Percentiles rank a stretch among this genome's conserved stretches.
Conservation (phyloP, 2,329 filamentous ascomycete genomes). For the Colletotrichum somersetense region DNA sequence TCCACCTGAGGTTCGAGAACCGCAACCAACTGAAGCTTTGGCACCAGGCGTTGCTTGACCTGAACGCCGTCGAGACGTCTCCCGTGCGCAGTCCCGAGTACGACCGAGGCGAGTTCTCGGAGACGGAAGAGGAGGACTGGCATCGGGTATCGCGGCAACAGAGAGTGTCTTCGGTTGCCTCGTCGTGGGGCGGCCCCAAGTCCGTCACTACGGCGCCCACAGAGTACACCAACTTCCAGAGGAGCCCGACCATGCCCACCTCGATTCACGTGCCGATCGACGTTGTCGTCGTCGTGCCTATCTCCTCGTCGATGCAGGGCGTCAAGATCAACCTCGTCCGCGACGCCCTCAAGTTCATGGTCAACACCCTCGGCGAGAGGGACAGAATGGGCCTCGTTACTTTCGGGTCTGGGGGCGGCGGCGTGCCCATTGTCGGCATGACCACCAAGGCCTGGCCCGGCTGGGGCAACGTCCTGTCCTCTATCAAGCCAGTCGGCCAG, state of each 20-base stretch:
- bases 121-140: slow-evolving; percentile 91
- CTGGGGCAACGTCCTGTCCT: slow-evolving; percentile 87
- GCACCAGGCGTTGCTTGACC: slow-evolving; percentile 87
- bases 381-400: slow-evolving; percentile 98
- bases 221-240: slow-evolving; percentile 84
- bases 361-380: slow-evolving; percentile 87
- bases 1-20: slow-evolving; percentile 91
- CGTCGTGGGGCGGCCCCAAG: slow-evolving; percentile 83
- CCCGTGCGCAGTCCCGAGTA: slow-evolving; percentile 79
- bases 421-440: slow-evolving; percentile 97
- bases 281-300: slow-evolving; percentile 94
- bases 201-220: slow-evolving; percentile 91
- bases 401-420: slow-evolving; percentile 93
- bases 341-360: slow-evolving; percentile 92
- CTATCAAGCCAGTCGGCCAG: slow-evolving; percentile 92
- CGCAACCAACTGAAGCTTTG: slow-evolving; percentile 88
- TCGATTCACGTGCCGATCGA: slow-evolving; percentile 91
- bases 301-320: slow-evolving; percentile 99
- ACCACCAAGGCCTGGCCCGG: slow-evolving; percentile 94
- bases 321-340: slow-evolving; percentile 95
- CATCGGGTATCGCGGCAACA: slow-evolving; percentile 72
- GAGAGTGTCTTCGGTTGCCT: slow-evolving; percentile 85
- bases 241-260: slow-evolving; percentile 58
- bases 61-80: slow-evolving; percentile 78
- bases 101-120: slow-evolving; percentile 81